Conservation (phyloP, 306 rosid genomes). For the Cyamopsis tetragonoloba region DNA sequence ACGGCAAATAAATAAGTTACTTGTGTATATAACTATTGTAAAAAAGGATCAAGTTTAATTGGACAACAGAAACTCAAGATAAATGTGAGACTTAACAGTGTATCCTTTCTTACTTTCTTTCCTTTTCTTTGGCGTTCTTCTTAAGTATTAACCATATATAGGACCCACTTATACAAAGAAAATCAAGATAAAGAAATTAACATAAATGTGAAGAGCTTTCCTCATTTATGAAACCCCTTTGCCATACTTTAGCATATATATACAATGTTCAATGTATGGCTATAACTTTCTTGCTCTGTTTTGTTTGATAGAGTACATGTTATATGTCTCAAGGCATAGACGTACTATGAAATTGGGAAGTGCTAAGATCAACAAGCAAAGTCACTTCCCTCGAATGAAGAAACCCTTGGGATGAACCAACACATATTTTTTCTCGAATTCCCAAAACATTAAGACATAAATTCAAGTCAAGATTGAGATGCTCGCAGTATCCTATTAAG, state of each 20-base stretch:
- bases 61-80: background rate
- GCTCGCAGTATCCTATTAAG: background rate
- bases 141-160: background rate
- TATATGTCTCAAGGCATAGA: background rate
- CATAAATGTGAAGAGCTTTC: conserved; percentile 27
- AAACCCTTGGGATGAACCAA: conserved; percentile 3
- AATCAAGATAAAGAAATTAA: background rate
- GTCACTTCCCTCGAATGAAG: background rate
- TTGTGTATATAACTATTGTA: background rate
- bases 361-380: background rate
- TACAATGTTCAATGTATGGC: background rate
- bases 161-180: background rate
- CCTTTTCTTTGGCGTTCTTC: background rate
- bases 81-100: background rate
- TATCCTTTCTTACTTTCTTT: background rate
- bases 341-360: background rate
- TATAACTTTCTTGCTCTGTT: background rate
- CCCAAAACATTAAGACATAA: background rate
- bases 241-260: background rate
- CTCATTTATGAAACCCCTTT: background rate
- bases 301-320: background rate
- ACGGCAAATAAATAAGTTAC: background rate
- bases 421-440: background rate
- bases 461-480: background rate
- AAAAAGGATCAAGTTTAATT: background rate